Conservation (phyloP, 208 protist genomes). For the Leishmania tarentolae region DNA sequence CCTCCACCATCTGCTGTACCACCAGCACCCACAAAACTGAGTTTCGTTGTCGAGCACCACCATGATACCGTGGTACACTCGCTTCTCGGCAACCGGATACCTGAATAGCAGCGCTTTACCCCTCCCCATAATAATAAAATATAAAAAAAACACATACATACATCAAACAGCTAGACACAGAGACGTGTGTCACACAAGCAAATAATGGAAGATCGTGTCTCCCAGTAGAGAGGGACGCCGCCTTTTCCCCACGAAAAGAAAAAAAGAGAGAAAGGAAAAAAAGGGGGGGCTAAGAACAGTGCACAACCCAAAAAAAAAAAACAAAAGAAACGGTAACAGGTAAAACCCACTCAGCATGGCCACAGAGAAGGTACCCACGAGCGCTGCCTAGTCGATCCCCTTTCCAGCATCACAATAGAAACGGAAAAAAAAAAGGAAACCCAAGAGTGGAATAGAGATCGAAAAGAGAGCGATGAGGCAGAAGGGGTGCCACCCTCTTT, state of each 20-base stretch:
- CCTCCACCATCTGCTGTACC: background rate
- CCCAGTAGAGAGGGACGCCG: background rate
- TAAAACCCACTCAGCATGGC: background rate
- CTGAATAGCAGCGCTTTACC: background rate
- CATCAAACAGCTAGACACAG: background rate
- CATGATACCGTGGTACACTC: background rate
- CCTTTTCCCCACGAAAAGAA: conserved; percentile 7
- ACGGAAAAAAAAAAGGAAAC: background rate
- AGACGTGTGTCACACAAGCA: background rate
- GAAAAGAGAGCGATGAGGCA: background rate
- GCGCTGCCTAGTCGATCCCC: background rate
- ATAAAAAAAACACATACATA: background rate
- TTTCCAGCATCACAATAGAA: background rate
- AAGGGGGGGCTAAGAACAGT: background rate
- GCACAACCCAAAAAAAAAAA: background rate
- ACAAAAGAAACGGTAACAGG: background rate
- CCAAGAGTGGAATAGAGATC: no score
- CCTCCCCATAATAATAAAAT: no score
- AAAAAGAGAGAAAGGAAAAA: conserved; percentile 3
- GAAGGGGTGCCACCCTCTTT: background rate
- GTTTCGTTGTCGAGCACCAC: background rate
- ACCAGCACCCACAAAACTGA: background rate
- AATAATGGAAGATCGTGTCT: background rate
- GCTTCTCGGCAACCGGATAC: background rate
- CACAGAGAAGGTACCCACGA: background rate